Percentiles rank a stretch among this genome's conserved stretches.
Conservation (phyloP, 2,329 filamentous ascomycete species). For the Cercospora zeina region DNA sequence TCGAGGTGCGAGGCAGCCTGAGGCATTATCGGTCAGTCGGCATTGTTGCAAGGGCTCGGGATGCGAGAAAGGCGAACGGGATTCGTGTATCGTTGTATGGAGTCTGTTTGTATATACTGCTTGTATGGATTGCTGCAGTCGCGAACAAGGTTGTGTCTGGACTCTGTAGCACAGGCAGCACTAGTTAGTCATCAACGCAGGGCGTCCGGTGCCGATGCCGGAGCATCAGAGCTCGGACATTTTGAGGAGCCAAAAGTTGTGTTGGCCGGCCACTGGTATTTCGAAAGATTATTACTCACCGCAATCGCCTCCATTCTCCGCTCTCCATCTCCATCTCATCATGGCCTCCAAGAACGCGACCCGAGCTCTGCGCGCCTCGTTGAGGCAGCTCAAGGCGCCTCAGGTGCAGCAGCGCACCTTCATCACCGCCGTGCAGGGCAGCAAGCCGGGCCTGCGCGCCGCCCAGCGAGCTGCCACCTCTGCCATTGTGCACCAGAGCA, state of each 20-base stretch:
- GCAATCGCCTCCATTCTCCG: constrained; percentile 15
- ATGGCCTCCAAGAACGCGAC: constrained; percentile 78
- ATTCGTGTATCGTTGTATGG: background rate
- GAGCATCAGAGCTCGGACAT: constrained; percentile 4
- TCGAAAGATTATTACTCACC: constrained; percentile 12
- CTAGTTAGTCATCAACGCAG: background rate
- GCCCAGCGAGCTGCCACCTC: constrained; percentile 50
- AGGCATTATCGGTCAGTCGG: background rate
- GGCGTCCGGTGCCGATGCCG: background rate
- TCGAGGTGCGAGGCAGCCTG: constrained; percentile 18
- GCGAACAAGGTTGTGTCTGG: background rate
- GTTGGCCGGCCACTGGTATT: constrained; percentile 6
- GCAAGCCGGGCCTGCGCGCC: constrained; percentile 44
- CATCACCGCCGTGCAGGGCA: constrained; percentile 57
- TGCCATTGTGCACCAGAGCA: constrained; percentile 60
- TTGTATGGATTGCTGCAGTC: background rate
- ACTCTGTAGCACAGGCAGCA: too few species aligned
- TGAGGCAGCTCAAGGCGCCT: constrained; percentile 56
- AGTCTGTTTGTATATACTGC: background rate
- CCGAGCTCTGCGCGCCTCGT: constrained; percentile 59
- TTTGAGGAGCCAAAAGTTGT: constrained; percentile 7
- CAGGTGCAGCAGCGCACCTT: constrained; percentile 59
- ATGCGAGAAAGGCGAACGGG: background rate
- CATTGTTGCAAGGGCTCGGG: background rate
- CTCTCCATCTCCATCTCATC: constrained; percentile 34